Percentiles rank a stretch among this genome's conserved stretches.
phyloP scores from a whole-genome alignment of 805 yeast species.

The Ogataea neopini region DNA sequence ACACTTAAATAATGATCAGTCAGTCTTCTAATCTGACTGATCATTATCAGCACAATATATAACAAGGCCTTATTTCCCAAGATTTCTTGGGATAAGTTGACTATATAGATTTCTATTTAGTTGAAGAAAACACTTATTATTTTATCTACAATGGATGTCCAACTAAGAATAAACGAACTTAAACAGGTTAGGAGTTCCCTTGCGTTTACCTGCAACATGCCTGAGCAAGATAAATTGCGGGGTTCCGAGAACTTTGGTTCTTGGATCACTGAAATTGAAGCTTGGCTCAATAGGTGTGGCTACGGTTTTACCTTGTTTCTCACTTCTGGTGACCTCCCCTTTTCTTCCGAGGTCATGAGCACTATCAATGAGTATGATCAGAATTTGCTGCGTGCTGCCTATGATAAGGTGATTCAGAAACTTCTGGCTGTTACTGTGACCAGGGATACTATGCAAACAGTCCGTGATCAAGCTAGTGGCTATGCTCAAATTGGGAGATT shows the following conservation, averaged over 20 bases:
- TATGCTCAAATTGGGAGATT: not conserved
- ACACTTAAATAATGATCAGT: no score
- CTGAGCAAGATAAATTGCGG: no score
- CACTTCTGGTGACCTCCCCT: not conserved
- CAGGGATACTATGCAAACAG: not conserved
- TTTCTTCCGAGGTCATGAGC: constrained; percentile 1
- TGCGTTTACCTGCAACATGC: no score
- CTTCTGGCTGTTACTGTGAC: not conserved
- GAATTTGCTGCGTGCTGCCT: not conserved
- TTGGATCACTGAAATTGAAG: not conserved
- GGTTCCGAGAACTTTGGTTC: not conserved
- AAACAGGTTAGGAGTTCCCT: no score
- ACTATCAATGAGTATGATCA: not conserved
- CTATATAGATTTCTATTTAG: no score
- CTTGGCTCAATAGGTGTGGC: not conserved
- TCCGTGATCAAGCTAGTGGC: constrained; percentile 1
- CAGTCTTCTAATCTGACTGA: no score
- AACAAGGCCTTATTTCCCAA: no score
- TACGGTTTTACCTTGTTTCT: not conserved
- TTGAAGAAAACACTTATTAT: no score
- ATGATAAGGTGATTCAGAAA: not conserved
- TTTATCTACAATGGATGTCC: no score
- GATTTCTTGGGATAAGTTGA: no score
- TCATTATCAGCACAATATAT: no score
- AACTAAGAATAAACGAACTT: no score